Percentiles rank a stretch among this genome's conserved stretches.
Evolutionary conservation across 306 rosid species (phyloP).

Genomic region (Trifolium dubium): DNA sequence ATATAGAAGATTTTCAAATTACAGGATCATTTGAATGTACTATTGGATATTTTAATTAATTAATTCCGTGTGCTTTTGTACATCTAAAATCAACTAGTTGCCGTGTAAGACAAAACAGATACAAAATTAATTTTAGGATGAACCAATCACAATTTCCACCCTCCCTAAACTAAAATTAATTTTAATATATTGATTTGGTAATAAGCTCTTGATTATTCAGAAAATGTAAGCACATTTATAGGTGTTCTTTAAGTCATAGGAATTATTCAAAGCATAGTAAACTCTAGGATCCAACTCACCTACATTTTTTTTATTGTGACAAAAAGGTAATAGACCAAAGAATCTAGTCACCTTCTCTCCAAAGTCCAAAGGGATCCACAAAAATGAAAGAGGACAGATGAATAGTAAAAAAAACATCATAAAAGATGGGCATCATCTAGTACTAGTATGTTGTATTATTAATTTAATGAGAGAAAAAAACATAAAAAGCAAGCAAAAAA

Average conservation of each 20-base stretch:
- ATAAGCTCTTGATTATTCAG: background rate
- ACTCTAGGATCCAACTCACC: background rate
- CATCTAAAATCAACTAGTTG: slow-evolving; percentile 22
- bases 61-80: slow-evolving; percentile 5
- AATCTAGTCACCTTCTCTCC: slow-evolving; percentile 24
- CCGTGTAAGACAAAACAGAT: slow-evolving; percentile 32
- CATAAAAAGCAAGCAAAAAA: slow-evolving; percentile 24
- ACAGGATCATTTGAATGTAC: slow-evolving; percentile 17
- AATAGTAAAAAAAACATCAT: slow-evolving; percentile 1
- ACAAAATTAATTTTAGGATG: slow-evolving; percentile 32
- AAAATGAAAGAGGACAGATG: slow-evolving; percentile 20
- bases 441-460: slow-evolving; percentile 22
- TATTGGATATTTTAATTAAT: slow-evolving; percentile 16
- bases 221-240: background rate
- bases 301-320: background rate
- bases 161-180: slow-evolving; percentile 7
- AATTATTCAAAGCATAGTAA: background rate
- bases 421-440: slow-evolving; percentile 37
- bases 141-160: slow-evolving; percentile 5
- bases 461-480: slow-evolving; percentile 14
- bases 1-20: slow-evolving; percentile 30
- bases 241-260: background rate
- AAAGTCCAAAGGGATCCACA: slow-evolving; percentile 28
- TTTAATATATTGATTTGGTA: background rate
- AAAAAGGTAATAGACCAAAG: slow-evolving; percentile 9